These are phyloP conservation scores for Camillea tinctor DNA, from an alignment of 2,329 filamentous ascomycete genomes.

Conservation along the genomic window DNA sequence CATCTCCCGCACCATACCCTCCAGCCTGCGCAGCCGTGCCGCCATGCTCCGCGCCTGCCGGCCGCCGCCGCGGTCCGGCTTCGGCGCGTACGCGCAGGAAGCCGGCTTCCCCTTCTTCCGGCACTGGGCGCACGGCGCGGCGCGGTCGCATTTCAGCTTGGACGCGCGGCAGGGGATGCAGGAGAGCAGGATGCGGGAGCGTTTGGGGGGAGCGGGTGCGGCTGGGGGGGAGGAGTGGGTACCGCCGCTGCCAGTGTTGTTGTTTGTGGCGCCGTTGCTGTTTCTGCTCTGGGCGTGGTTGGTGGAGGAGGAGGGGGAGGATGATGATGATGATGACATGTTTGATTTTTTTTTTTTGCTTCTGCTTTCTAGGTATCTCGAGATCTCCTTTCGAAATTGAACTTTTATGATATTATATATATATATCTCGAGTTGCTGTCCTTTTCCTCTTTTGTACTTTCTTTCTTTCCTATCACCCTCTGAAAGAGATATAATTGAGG, in stretches of 20 bases:
- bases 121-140: constrained; percentile 52
- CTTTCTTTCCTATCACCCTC: too few relatives aligned
- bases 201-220: constrained; percentile 34
- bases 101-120: constrained; percentile 47
- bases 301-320: too few relatives aligned
- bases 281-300: too few relatives aligned
- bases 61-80: constrained; percentile 35
- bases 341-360: too few relatives aligned
- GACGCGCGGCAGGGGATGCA: constrained; percentile 52
- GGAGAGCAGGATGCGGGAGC: constrained; percentile 50
- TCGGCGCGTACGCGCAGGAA: constrained; percentile 49
- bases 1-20: constrained; percentile 57
- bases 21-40: constrained; percentile 52
- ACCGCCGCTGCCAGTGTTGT: background rate
- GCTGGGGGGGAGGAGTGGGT: background rate
- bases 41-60: constrained; percentile 51
- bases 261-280: background rate
- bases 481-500: too few relatives aligned
- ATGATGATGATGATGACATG: too few relatives aligned
- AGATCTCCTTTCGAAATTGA: too few relatives aligned
- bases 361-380: too few relatives aligned
- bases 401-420: too few relatives aligned
- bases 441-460: too few relatives aligned
- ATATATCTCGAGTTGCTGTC: too few relatives aligned
- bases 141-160: constrained; percentile 58